These are phyloP conservation scores for Sphaceloma murrayae DNA, from an alignment of 2,329 filamentous ascomycete species.

Conservation along the genomic window DNA sequence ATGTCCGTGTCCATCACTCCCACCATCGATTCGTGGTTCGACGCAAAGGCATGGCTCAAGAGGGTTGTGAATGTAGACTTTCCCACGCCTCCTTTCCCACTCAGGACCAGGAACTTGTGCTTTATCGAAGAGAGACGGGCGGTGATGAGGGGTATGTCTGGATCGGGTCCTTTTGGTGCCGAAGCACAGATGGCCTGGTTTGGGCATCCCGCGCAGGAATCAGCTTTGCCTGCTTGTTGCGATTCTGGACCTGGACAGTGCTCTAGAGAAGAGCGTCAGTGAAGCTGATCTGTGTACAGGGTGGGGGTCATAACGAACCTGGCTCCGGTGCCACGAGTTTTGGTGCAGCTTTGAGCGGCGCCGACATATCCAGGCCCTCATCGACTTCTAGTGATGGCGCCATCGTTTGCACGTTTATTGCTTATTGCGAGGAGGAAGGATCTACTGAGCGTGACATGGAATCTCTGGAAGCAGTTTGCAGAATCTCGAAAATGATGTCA, in stretches of 20 bases:
- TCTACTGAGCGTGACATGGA: neutral
- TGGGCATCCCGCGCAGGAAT: conserved; percentile 88
- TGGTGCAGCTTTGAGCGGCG: conserved; percentile 68
- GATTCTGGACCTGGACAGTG: conserved; percentile 91
- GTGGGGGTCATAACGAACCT: conserved; percentile 34
- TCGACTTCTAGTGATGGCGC: conserved; percentile 68
- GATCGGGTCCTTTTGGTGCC: conserved; percentile 88
- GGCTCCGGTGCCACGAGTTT: conserved; percentile 88
- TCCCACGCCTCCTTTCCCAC: conserved; percentile 91
- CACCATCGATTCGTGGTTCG: conserved; percentile 66
- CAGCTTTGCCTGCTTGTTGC: conserved; percentile 53
- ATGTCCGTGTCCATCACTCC: conserved; percentile 99
- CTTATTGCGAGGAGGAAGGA: neutral
- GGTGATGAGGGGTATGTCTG: conserved; percentile 82
- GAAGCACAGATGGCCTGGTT: conserved; percentile 94
- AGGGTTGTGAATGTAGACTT: conserved; percentile 91
- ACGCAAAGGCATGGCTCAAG: conserved; percentile 79
- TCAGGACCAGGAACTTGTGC: conserved; percentile 88
- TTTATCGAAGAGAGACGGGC: conserved; percentile 69
- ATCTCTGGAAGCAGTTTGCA: neutral
- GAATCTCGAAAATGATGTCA: conserved; percentile 16
- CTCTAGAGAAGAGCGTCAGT: conserved; percentile 41
- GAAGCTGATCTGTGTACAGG: neutral
- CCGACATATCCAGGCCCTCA: conserved; percentile 60
- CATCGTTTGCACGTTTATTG: conserved; percentile 42